Conservation (phyloP, 1,139 yeast species). For the Hemisphaericaspora subhashii region DNA sequence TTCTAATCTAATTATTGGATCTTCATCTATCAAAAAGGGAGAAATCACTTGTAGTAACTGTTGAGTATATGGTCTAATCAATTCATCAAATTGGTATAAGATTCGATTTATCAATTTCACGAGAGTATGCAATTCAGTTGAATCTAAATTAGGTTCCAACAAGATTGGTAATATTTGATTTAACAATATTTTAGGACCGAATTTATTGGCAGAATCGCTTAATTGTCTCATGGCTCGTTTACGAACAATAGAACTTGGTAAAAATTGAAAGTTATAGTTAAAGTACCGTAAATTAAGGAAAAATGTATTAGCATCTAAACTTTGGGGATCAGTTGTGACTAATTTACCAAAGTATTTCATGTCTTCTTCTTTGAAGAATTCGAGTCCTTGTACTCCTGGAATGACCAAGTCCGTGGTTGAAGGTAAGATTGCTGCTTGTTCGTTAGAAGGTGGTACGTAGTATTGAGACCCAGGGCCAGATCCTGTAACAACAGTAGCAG, state of each 20-base stretch:
- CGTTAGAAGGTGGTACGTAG: conserved; percentile 27
- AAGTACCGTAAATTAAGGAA: too few species aligned
- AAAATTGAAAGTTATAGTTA: too few species aligned
- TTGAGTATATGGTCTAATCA: conserved; percentile 72
- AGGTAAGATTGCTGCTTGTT: conserved; percentile 4
- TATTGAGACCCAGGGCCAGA: conserved; percentile 12
- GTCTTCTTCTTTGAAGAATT: conserved; percentile 72
- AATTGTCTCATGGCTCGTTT: conserved; percentile 71
- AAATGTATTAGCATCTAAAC: conserved; percentile 49
- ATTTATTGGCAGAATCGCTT: conserved; percentile 59
- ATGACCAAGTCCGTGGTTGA: conserved; percentile 37
- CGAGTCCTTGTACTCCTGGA: conserved; percentile 59
- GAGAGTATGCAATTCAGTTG: conserved; percentile 79
- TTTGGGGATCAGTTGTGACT: conserved; percentile 32
- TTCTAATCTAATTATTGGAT: conserved; percentile 67
- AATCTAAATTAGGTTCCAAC: conserved; percentile 71
- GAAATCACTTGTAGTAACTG: conserved; percentile 72
- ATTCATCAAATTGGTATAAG: conserved; percentile 61
- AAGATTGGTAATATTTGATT: conserved; percentile 71
- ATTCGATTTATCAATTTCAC: conserved; percentile 76
- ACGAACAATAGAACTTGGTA: conserved; percentile 58
- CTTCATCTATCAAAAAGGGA: conserved; percentile 82
- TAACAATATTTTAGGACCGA: conserved; percentile 73
- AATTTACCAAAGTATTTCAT: conserved; percentile 69
- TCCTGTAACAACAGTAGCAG: conserved; percentile 22